Percentiles rank a stretch among this genome's conserved stretches.
phyloP scores from a whole-genome alignment of 768 basidiomycete genomes.

The Naganishia vaughanmartiniae region DNA sequence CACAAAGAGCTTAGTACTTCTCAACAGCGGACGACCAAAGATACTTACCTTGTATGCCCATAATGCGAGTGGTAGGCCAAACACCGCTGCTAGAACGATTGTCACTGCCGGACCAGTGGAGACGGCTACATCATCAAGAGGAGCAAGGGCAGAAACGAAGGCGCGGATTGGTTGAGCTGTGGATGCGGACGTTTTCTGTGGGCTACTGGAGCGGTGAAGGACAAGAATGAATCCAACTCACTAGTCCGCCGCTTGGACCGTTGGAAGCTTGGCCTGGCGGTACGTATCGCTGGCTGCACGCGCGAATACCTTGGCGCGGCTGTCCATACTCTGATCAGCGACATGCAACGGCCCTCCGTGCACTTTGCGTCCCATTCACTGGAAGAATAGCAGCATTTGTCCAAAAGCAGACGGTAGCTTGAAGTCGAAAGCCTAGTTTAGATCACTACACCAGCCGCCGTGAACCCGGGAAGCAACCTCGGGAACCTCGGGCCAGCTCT shows the following conservation, averaged over 20 bases:
- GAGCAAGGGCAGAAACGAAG: not conserved
- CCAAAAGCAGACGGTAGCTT: no score
- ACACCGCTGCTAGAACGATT: constrained; percentile 47
- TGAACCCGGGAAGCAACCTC: no score
- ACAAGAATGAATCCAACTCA: not conserved
- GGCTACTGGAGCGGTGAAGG: not conserved
- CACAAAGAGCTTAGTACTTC: not conserved
- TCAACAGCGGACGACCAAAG: not conserved
- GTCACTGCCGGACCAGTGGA: constrained; percentile 47
- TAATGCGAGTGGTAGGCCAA: constrained; percentile 54
- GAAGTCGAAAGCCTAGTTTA: no score
- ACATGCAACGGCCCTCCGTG: not conserved
- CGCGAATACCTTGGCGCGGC: not conserved
- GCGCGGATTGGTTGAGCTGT: not conserved
- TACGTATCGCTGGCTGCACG: not conserved
- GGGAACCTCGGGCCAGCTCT: no score
- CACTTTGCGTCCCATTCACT: no score
- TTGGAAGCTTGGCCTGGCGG: not conserved
- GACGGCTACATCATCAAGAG: constrained; percentile 17
- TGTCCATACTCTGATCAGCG: not conserved
- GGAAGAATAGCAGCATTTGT: no score
- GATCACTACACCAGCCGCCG: no score
- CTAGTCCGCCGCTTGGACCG: not conserved
- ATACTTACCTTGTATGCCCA: constrained; percentile 56
- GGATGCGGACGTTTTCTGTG: not conserved